Percentiles rank a stretch among this genome's conserved stretches.
phyloP scores from a whole-genome alignment of 306 rosid genomes.

The Malus asiatica region DNA sequence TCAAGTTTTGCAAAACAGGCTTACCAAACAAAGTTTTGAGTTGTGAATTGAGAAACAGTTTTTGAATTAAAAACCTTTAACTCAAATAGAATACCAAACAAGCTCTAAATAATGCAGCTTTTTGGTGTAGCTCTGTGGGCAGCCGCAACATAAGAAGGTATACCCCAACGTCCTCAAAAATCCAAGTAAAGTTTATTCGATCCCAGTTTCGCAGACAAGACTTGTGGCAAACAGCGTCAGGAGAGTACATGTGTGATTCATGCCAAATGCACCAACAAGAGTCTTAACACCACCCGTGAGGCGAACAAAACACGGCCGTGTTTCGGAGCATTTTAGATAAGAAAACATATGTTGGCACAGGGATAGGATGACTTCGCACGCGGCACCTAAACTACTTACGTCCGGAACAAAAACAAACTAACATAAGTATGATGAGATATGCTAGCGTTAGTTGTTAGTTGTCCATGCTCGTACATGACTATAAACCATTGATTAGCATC shows the following conservation, averaged over 20 bases:
- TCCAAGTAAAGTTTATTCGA: background rate
- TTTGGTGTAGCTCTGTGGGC: background rate
- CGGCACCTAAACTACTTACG: background rate
- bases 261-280: background rate
- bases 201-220: background rate
- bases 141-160: background rate
- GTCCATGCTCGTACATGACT: background rate
- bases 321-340: background rate
- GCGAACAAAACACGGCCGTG: background rate
- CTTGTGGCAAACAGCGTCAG: background rate
- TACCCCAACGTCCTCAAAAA: background rate
- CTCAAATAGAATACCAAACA: too few species aligned
- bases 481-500: background rate
- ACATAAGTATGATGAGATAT: background rate
- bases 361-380: background rate
- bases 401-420: background rate
- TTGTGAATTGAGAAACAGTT: too few species aligned
- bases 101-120: background rate
- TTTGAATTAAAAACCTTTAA: too few species aligned
- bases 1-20: too few species aligned
- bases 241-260: background rate
- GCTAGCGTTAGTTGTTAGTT: background rate
- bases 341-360: background rate
- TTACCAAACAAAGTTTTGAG: too few species aligned
- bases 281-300: background rate